Percentiles rank a stretch among this genome's conserved stretches.
Conservation (phyloP, 2,329 filamentous ascomycete genomes). For the Metarhizium sp. region DNA sequence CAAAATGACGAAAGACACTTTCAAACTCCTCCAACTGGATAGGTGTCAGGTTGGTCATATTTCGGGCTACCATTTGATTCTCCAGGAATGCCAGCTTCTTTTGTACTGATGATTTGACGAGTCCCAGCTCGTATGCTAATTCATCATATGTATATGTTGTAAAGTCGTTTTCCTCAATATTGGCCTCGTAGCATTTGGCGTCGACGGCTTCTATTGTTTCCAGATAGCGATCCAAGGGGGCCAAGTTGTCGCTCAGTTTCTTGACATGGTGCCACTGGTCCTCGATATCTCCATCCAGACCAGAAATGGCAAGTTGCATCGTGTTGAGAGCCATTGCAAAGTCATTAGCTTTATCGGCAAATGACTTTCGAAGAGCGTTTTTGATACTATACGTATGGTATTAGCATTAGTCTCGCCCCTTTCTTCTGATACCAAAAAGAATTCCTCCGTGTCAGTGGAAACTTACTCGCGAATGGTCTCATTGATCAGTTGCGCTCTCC, state of each 20-base stretch:
- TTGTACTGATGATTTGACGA: conserved; percentile 84
- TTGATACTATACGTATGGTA: conserved; percentile 58
- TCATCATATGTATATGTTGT: conserved; percentile 99
- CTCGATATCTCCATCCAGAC: conserved; percentile 93
- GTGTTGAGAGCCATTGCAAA: conserved; percentile 94
- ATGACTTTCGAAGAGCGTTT: conserved; percentile 81
- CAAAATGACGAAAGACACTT: conserved; percentile 95
- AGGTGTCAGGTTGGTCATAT: conserved; percentile 97
- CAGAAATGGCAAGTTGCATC: conserved; percentile 87
- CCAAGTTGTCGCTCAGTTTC: conserved; percentile 73
- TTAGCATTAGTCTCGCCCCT: conserved; percentile 16
- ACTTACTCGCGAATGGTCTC: conserved; percentile 89
- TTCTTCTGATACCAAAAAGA: background rate
- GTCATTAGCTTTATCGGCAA: conserved; percentile 97
- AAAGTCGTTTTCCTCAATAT: conserved; percentile 98
- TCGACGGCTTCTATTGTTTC: conserved; percentile 80
- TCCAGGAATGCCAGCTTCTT: conserved; percentile 97
- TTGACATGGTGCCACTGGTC: conserved; percentile 86
- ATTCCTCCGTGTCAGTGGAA: background rate
- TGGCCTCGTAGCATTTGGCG: conserved; percentile 85
- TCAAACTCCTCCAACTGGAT: conserved; percentile 99
- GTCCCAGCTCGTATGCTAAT: conserved; percentile 80
- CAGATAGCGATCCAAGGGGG: conserved; percentile 84
- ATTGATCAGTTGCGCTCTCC: conserved; percentile 87
- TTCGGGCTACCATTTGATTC: conserved; percentile 95